Percentiles rank a stretch among this genome's conserved stretches.
Conservation (phyloP, 2,329 filamentous ascomycete species). For the Pseudocercospora fuligena region DNA sequence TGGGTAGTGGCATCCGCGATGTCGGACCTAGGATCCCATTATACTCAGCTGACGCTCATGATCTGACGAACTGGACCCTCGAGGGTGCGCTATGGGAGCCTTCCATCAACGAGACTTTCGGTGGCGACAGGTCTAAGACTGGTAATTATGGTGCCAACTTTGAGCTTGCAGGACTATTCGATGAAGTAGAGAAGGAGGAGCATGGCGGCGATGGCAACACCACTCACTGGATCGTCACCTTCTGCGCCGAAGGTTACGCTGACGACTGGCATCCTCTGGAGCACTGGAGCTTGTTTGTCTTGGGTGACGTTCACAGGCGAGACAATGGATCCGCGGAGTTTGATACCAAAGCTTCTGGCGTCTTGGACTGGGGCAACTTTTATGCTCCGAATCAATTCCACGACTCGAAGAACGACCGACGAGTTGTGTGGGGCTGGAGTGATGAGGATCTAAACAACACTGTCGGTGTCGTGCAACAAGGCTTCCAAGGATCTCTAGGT, state of each 20-base stretch:
- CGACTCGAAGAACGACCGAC: constrained; percentile 50
- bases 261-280: constrained; percentile 42
- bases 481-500: constrained; percentile 47
- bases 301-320: constrained; percentile 44
- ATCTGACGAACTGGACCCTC: constrained; percentile 51
- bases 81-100: constrained; percentile 50
- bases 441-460: constrained; percentile 45
- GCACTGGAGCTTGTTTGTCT: constrained; percentile 50
- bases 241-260: constrained; percentile 46
- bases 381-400: constrained; percentile 51
- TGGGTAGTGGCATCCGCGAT: constrained; percentile 50
- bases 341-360: constrained; percentile 46
- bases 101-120: constrained; percentile 39
- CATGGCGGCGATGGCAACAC: constrained; percentile 32
- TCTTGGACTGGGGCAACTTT: constrained; percentile 47
- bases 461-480: constrained; percentile 45
- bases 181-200: constrained; percentile 45
- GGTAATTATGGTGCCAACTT: constrained; percentile 51
- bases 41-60: constrained; percentile 46
- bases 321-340: constrained; percentile 48
- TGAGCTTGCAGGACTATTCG: constrained; percentile 52
- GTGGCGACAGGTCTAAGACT: constrained; percentile 46
- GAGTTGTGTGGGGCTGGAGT: constrained; percentile 51
- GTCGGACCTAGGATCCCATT: constrained; percentile 50
- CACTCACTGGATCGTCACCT: constrained; percentile 47